Percentiles rank a stretch among this genome's conserved stretches.
Evolutionary conservation across 495 filamentous ascomycete species (phyloP).

Genomic region (Xeromyces bisporus): DNA sequence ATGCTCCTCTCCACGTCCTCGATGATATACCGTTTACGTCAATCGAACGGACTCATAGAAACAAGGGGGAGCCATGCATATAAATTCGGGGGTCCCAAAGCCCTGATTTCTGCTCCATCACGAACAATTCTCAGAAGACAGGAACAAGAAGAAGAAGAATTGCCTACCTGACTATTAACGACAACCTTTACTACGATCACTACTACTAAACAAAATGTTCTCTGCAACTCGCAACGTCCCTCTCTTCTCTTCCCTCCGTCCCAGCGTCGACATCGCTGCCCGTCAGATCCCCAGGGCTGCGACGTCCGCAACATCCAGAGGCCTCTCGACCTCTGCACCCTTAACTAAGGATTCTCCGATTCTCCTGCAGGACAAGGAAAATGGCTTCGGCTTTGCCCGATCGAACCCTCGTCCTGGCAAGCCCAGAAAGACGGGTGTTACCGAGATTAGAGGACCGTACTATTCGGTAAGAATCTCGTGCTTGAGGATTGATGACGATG

Average conservation of each 20-base stretch:
- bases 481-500: no score
- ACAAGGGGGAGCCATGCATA: no score
- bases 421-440: constrained; percentile 32
- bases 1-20: no score
- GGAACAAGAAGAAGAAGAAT: no score
- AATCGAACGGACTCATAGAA: no score
- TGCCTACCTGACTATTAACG: no score
- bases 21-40: no score
- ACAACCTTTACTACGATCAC: no score
- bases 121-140: no score
- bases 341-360: constrained; percentile 9
- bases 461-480: constrained; percentile 23
- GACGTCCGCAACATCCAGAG: constrained; percentile 3
- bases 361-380: constrained; percentile 33
- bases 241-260: constrained; percentile 1
- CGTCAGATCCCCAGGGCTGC: constrained; percentile 5
- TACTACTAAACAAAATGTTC: constrained; percentile 1
- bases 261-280: no score
- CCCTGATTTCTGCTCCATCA: no score
- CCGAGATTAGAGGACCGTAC: constrained; percentile 40
- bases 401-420: constrained; percentile 35
- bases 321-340: constrained; percentile 7
- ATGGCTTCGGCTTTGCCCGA: constrained; percentile 36
- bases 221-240: not conserved
- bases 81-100: no score